A percentile compares a stretch with the other conserved stretches of the same genome.
These are phyloP conservation scores for Saksenaea oblongispora DNA, from an alignment of 371 early-diverging fungal genomes.

Conservation along the genomic window DNA sequence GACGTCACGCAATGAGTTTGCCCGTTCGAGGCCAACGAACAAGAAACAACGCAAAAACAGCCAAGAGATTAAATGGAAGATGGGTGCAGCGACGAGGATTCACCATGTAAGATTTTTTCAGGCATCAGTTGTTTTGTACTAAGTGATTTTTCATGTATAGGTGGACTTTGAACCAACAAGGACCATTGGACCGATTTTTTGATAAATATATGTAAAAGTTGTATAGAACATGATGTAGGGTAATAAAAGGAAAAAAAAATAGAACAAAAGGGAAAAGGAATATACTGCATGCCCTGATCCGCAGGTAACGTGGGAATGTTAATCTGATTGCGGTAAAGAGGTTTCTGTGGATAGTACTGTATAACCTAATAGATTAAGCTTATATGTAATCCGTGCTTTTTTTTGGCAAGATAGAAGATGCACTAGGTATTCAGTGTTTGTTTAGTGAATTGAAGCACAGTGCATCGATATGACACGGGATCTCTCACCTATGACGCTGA, in stretches of 20 bases:
- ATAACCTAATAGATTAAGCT: too few relatives aligned
- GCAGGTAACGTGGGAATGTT: too few relatives aligned
- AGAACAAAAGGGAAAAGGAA: too few relatives aligned
- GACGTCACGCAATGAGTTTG: slow-evolving; percentile 82
- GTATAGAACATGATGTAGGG: slow-evolving; percentile 6
- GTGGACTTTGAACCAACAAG: slow-evolving; percentile 34
- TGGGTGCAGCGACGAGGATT: slow-evolving; percentile 53
- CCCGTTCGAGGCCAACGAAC: slow-evolving; percentile 94
- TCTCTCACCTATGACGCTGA: too few relatives aligned
- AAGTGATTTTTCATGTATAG: neutral
- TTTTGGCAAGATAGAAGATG: too few relatives aligned
- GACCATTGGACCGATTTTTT: slow-evolving; percentile 33
- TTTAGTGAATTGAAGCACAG: too few relatives aligned
- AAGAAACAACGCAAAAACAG: slow-evolving; percentile 85
- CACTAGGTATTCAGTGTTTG: too few relatives aligned
- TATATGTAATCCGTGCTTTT: too few relatives aligned
- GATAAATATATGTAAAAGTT: slow-evolving; percentile 31
- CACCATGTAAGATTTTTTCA: slow-evolving; percentile 31
- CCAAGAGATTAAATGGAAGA: slow-evolving; percentile 82
- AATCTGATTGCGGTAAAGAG: neutral
- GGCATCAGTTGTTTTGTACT: neutral
- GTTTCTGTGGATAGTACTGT: too few relatives aligned
- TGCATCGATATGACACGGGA: too few relatives aligned
- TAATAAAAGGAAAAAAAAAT: slow-evolving; percentile 1
- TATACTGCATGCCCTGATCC: too few relatives aligned